Percentiles rank a stretch among this genome's conserved stretches.
These are phyloP conservation scores for Erythrophleum ivorense DNA, from an alignment of 331 rosid genomes.

Conservation along the genomic window DNA sequence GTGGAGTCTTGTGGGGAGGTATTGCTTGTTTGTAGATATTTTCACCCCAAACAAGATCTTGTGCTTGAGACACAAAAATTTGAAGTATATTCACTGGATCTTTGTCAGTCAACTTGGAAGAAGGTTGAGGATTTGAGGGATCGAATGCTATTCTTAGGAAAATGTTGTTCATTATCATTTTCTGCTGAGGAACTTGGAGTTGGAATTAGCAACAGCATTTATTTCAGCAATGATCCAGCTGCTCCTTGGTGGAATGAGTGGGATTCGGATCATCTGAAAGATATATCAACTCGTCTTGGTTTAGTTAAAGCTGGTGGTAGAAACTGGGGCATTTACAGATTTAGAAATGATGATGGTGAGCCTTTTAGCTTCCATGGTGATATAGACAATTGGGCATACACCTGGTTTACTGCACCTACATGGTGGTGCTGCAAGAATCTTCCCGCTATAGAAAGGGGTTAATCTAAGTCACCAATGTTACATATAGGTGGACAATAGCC, in stretches of 20 bases:
- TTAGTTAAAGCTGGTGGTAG: constrained; percentile 41
- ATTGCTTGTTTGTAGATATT: constrained; percentile 61
- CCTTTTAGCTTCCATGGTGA: constrained; percentile 56
- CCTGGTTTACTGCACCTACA: constrained; percentile 63
- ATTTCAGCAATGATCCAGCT: constrained; percentile 61
- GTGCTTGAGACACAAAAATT: constrained; percentile 50
- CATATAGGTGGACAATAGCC: background rate
- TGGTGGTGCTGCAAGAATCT: constrained; percentile 64
- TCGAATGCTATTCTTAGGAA: constrained; percentile 57
- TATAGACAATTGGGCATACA: constrained; percentile 53
- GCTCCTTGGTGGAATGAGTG: constrained; percentile 80
- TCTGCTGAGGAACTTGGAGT: constrained; percentile 55
- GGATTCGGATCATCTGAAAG: constrained; percentile 61
- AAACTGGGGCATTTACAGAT: constrained; percentile 60
- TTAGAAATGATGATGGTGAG: constrained; percentile 24
- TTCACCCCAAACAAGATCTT: constrained; percentile 39
- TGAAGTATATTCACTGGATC: constrained; percentile 50
- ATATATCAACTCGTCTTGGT: constrained; percentile 47
- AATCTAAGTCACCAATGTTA: background rate
- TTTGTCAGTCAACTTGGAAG: constrained; percentile 51
- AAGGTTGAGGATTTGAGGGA: constrained; percentile 52
- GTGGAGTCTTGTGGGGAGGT: constrained; percentile 61
- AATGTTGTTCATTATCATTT: constrained; percentile 62
- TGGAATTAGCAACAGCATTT: constrained; percentile 46
- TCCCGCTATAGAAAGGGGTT: constrained; percentile 12